Conservation (phyloP, 257 asterid genomes). For the Paulownia fortunei region DNA sequence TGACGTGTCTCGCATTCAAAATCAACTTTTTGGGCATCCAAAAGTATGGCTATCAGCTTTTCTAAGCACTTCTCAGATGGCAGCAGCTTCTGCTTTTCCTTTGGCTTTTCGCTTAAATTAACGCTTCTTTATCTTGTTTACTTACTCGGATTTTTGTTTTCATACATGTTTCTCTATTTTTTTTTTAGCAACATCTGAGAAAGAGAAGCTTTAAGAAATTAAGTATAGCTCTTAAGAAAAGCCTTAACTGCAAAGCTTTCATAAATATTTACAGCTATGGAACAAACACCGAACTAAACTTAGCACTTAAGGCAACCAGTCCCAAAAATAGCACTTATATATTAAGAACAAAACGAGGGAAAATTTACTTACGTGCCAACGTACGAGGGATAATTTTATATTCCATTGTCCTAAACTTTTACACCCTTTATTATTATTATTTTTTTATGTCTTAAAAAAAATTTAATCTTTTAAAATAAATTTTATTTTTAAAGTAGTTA, state of each 20-base stretch:
- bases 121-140: constrained; percentile 21
- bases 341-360: too few species aligned
- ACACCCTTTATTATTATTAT: too few species aligned
- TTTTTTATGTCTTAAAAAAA: too few species aligned
- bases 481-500: too few species aligned
- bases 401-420: too few species aligned
- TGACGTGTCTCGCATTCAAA: constrained; percentile 31
- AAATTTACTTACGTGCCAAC: too few species aligned
- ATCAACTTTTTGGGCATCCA: constrained; percentile 18
- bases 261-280: neutral
- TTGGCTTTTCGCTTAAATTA: neutral
- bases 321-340: too few species aligned
- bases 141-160: constrained; percentile 20
- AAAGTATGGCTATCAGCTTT: constrained; percentile 11
- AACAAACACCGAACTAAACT: neutral
- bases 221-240: neutral
- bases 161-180: neutral
- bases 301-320: constrained; percentile 5
- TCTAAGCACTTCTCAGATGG: neutral
- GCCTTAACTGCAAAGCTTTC: constrained; percentile 41
- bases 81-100: constrained; percentile 19
- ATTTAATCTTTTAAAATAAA: too few species aligned
- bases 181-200: constrained; percentile 2
- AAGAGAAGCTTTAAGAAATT: neutral
- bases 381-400: too few species aligned